Evolutionary conservation across 768 basidiomycete genomes (phyloP).

Genomic region (Boletus fagicola): DNA sequence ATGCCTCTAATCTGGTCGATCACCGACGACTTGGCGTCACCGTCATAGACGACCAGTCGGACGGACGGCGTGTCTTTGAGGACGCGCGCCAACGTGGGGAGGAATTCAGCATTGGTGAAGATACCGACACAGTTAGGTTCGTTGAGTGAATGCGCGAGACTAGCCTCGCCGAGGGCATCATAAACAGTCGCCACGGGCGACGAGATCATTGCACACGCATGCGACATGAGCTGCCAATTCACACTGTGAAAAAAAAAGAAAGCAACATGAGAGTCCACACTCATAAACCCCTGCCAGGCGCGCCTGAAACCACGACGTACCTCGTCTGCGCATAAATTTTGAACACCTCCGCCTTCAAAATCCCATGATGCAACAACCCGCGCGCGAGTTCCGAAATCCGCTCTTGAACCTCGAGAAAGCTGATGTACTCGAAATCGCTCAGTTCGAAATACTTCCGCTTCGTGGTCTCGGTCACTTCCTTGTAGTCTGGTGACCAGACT

Average conservation of each 20-base stretch:
- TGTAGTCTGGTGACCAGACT: no score
- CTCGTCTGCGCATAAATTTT: slow-evolving; percentile 90
- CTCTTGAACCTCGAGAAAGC: slow-evolving; percentile 68
- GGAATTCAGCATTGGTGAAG: slow-evolving; percentile 91
- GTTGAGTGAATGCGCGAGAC: slow-evolving; percentile 87
- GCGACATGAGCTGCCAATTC: slow-evolving; percentile 87
- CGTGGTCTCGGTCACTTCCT: slow-evolving; percentile 84
- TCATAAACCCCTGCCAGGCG: no score
- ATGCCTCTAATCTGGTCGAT: slow-evolving; percentile 58
- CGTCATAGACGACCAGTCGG: slow-evolving; percentile 84
- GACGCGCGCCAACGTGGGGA: slow-evolving; percentile 73
- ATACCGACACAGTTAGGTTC: slow-evolving; percentile 83
- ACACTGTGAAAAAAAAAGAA: slow-evolving; percentile 40
- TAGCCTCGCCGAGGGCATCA: slow-evolving; percentile 88
- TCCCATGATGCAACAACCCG: slow-evolving; percentile 69
- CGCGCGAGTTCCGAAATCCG: slow-evolving; percentile 63
- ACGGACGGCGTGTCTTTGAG: slow-evolving; percentile 71
- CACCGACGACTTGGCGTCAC: slow-evolving; percentile 49
- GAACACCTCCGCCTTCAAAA: slow-evolving; percentile 70
- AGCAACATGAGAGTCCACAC: not conserved
- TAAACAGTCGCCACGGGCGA: slow-evolving; percentile 92
- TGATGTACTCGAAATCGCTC: slow-evolving; percentile 82
- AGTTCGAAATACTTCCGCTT: slow-evolving; percentile 95
- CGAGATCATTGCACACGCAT: slow-evolving; percentile 76
- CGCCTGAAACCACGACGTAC: slow-evolving; percentile 55